Evolutionary conservation across 345 rosid genomes (phyloP).

Genomic region (Bruguiera gymnorhiza): DNA sequence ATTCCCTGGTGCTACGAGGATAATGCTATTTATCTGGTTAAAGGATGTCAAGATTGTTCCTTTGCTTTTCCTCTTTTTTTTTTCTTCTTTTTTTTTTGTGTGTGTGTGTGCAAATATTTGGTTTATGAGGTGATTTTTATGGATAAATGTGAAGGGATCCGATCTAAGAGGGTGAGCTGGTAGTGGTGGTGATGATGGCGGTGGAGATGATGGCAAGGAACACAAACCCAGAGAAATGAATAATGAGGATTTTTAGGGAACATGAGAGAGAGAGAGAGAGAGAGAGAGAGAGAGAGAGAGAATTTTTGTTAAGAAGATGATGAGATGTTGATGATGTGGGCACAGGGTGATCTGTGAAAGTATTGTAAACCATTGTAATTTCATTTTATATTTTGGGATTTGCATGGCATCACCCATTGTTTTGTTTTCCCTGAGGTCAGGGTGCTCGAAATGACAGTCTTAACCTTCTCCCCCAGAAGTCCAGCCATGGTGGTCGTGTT

Average conservation of each 20-base stretch:
- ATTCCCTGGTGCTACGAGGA: not conserved
- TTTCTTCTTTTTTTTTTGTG: not conserved
- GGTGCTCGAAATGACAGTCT: not conserved
- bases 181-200: constrained; percentile 11
- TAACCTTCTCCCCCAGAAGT: not conserved
- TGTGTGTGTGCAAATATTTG: too few species aligned
- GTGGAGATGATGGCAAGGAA: constrained; percentile 15
- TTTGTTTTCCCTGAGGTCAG: too few species aligned
- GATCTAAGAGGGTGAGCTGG: constrained; percentile 49
- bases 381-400: not conserved
- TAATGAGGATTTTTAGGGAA: constrained; percentile 6
- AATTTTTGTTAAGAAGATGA: not conserved
- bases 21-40: too few species aligned
- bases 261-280: not conserved
- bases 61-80: not conserved
- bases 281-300: not conserved
- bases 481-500: too few species aligned
- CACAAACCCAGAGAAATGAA: constrained; percentile 25
- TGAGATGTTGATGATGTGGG: not conserved
- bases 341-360: not conserved
- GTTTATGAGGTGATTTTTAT: not conserved
- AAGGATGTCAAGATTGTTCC: too few species aligned
- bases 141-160: constrained; percentile 42
- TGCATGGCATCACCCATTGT: not conserved
- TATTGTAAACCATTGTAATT: not conserved